Conservation (phyloP, 2,329 filamentous ascomycete genomes). For the Cladosporium sphaerospermum region DNA sequence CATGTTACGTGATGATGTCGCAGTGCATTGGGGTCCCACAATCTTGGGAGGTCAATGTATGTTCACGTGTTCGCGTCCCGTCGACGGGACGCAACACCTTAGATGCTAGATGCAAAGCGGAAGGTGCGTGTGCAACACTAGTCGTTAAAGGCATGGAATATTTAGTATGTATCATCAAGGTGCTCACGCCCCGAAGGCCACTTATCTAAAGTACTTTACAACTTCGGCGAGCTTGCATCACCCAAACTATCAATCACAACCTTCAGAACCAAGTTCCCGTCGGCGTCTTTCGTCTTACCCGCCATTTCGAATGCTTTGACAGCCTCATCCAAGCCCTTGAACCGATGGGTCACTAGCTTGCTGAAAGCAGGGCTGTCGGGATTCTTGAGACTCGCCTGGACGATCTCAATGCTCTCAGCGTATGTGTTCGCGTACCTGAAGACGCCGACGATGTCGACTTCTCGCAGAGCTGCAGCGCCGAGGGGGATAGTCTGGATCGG, state of each 20-base stretch:
- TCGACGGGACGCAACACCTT: too few relatives aligned
- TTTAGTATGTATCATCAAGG: background rate
- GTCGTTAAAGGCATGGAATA: too few relatives aligned
- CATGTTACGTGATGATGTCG: too few relatives aligned
- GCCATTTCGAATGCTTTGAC: conserved; percentile 65
- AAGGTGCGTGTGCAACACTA: too few relatives aligned
- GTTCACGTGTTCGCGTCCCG: too few relatives aligned
- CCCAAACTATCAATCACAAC: conserved; percentile 49
- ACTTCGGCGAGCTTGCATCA: background rate
- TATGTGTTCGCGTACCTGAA: conserved; percentile 76
- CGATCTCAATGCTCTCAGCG: conserved; percentile 59
- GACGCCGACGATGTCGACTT: conserved; percentile 72
- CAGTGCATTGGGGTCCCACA: too few relatives aligned
- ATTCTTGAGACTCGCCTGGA: conserved; percentile 37
- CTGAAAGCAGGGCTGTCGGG: conserved; percentile 56
- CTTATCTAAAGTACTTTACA: background rate
- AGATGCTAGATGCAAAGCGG: too few relatives aligned
- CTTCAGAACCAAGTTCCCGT: conserved; percentile 65
- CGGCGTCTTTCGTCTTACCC: conserved; percentile 59
- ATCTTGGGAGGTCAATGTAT: too few relatives aligned
- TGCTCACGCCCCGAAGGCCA: background rate
- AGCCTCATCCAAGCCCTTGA: conserved; percentile 57
- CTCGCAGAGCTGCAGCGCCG: conserved; percentile 64
- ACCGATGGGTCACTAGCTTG: conserved; percentile 67
- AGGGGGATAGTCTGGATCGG: conserved; percentile 69